Conservation (phyloP, 768 basidiomycete genomes). For the Collybia nuda region DNA sequence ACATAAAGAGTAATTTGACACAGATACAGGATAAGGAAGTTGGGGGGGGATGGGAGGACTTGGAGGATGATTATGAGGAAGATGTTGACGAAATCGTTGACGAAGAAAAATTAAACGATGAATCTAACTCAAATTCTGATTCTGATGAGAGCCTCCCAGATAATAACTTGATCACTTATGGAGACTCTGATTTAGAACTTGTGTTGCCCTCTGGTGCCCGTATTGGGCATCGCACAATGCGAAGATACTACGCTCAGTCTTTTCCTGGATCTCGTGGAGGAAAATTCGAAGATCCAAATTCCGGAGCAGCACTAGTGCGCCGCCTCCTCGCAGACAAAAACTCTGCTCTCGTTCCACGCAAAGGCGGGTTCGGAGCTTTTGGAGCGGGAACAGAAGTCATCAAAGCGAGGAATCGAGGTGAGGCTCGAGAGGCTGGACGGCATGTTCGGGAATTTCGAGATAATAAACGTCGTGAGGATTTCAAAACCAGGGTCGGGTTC, state of each 20-base stretch:
- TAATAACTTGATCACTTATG: slow-evolving; percentile 64
- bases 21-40: slow-evolving; percentile 19
- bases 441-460: slow-evolving; percentile 86
- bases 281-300: slow-evolving; percentile 62
- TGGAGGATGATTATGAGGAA: slow-evolving; percentile 40
- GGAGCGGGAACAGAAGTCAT: slow-evolving; percentile 82
- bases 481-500: slow-evolving; percentile 82
- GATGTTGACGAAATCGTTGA: slow-evolving; percentile 46
- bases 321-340: slow-evolving; percentile 79
- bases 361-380: slow-evolving; percentile 85
- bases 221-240: slow-evolving; percentile 89
- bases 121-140: slow-evolving; percentile 31
- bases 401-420: slow-evolving; percentile 91
- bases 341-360: slow-evolving; percentile 78
- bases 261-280: slow-evolving; percentile 46
- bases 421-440: slow-evolving; percentile 88
- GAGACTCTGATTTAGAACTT: slow-evolving; percentile 82
- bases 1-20: slow-evolving; percentile 22
- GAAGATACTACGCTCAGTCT: slow-evolving; percentile 83
- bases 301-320: slow-evolving; percentile 75
- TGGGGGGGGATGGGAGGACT: slow-evolving; percentile 34
- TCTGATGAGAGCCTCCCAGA: slow-evolving; percentile 47
- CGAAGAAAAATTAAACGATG: slow-evolving; percentile 32
- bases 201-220: slow-evolving; percentile 91
- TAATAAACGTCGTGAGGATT: slow-evolving; percentile 73